Base-by-base conservation (phyloP, 2,329 filamentous ascomycete species). In the Trichoderma simmonsii region DNA sequence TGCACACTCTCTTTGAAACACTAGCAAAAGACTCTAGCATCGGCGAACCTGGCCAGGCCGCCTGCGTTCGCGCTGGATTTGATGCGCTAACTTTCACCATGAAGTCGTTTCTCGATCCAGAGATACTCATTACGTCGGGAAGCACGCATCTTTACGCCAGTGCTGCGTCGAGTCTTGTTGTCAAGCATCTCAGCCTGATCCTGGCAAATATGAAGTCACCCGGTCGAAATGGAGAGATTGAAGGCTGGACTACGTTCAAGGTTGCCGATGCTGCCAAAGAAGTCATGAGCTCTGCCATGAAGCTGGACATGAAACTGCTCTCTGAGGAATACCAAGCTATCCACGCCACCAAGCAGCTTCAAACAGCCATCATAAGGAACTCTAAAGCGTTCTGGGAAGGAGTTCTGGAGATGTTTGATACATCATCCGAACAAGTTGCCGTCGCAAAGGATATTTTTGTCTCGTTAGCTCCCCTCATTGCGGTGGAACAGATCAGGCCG, bases 401-500 rank as follows among this genome's bases (percentile, higher is more conserved):
- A 6, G 76, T 80, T 0, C 86, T 91, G 18, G 87, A 89, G 18
- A 89, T 97, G 56, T 98, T 95, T 92, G 92, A 93, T 74, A 87
- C 89, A 1, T 91, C 95, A 61, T 85, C 93, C 61, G 87, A 90
- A 64, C 88, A 92, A 75, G 82, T 92, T n/a, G 86, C 89, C 6
- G 84, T 98, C n/a, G 93, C 93, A 1, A 91, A 89, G 63, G 89
- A 89, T 43, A 91, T 95, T 75, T 80, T 98, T 3, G 84, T 91
- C 61, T 92, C 92, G 9, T 90, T 92, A 9, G 86, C 89, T 66
- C 88, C 89, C 1, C 84, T 98, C 1, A 88, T 93, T 24, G 90
- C 91, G 0, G 85, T 97, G 24, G 95, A 98, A 79, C 88, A 89
- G 70, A 91, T 97, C 71, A 85, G 87, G 21, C 86, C 87, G 0